Evolutionary conservation across 352 stramenopile genomes (phyloP).

Genomic region (Phytophthora chlamydospora): DNA sequence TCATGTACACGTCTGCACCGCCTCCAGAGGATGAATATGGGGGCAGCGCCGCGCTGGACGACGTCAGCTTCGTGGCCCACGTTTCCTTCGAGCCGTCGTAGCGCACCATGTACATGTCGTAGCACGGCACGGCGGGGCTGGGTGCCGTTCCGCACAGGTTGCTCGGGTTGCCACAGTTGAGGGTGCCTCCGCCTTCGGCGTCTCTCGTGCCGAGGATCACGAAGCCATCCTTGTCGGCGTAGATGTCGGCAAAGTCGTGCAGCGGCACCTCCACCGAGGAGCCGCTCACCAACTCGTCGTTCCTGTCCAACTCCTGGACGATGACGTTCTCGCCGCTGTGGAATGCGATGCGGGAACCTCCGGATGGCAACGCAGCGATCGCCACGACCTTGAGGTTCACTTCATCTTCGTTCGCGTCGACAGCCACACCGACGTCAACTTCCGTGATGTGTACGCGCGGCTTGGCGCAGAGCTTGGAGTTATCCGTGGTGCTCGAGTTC

Average conservation of each 20-base stretch:
- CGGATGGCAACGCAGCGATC: constrained; percentile 7
- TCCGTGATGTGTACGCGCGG: constrained; percentile 14
- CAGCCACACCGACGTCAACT: constrained; percentile 11
- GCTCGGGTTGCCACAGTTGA: constrained; percentile 56
- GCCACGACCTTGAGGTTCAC: constrained; percentile 16
- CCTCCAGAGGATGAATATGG: too few relatives aligned
- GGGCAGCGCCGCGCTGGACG: constrained; percentile 47
- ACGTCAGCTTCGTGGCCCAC: constrained; percentile 58
- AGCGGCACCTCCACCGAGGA: constrained; percentile 34
- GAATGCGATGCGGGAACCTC: constrained; percentile 16
- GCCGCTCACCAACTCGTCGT: constrained; percentile 44
- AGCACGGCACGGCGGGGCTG: constrained; percentile 44
- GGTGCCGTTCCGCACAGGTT: constrained; percentile 52
- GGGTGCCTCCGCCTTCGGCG: constrained; percentile 46
- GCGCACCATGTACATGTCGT: constrained; percentile 61
- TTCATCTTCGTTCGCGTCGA: constrained; percentile 19
- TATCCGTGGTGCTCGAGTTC: constrained; percentile 25
- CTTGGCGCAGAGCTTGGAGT: constrained; percentile 16
- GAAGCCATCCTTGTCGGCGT: constrained; percentile 56
- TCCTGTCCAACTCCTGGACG: constrained; percentile 7
- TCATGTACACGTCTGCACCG: constrained; percentile 64
- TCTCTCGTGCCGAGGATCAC: constrained; percentile 50
- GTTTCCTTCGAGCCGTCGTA: constrained; percentile 50
- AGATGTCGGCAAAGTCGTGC: constrained; percentile 56
- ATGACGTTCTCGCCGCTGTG: constrained; percentile 16